Base-by-base conservation (phyloP, 495 filamentous ascomycete genomes). In the Penicillium atrosanguineum region DNA sequence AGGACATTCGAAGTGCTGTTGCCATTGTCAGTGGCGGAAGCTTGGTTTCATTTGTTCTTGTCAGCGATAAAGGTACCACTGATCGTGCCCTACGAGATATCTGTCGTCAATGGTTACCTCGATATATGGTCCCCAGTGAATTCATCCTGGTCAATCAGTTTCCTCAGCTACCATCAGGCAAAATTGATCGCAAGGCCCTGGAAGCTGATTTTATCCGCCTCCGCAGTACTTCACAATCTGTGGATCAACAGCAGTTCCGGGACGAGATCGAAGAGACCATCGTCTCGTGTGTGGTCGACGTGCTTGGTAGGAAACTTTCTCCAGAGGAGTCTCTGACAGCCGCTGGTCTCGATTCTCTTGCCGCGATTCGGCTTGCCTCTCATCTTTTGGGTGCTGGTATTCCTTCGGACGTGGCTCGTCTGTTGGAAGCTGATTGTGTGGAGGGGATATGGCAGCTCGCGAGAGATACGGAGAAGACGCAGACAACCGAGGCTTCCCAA, bases 101-200 rank as follows among this genome's bases (percentile, higher is more conserved):
- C n/a, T 93, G 87, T 61, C 72, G 69, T 21, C 76, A 74, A 29
- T 92, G 87, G 87, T 73, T 95, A 4, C 89, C 90, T 3, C 67
- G 74, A 0, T 90, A 86, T 59, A 94, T 94, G 90, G 65, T 91
- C 1, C 90, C 90, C 7, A 74, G 78, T 6, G 85, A 91, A 50
- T 72, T 92, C 34, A 67, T 88, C 4, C 53, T 87, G 0, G 62
- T 86, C 36, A 39, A 71, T 12, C 70, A 78, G 21, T 81, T 93
- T 20, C 90, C 90, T 1, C 79, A 82, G 23, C 70, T 92, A 14
- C 68, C 88, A n/a, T 91, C 88, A 0, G 90, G 90, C 3, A 95
- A 95, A 53, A 72, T 88, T 4, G 85, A 95, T 59, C 79, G 83
- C 45, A 87, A 83, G 55, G 62, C 65, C 2, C 61, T 95, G n/a